Base-by-base conservation (phyloP, 805 yeast genomes). In the Diddensiella caesifluorescens region DNA sequence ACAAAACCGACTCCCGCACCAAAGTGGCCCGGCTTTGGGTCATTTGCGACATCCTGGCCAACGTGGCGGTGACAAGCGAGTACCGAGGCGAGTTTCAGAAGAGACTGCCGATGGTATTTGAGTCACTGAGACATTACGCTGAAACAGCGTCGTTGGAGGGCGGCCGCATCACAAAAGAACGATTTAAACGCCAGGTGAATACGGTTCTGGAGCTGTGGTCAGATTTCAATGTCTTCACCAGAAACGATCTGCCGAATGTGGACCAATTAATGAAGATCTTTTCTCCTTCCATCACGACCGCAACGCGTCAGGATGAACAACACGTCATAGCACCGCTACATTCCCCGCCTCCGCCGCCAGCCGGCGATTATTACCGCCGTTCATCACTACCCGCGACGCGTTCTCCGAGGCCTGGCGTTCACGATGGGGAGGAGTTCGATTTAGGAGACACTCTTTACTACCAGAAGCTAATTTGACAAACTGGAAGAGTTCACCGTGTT, bases 1-100 rank as follows among this genome's bases (percentile, higher is more conserved):
- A 39, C 10, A 23, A n/a, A 15, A 51, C 46, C n/a, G 33, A 41
- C 9, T 27, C 46, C 13, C 41, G 39, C 13, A 4, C 30, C 5
- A 34, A 54, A 5, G 39, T 52, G 19, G 56, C 56, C 13, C 35
- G 60, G 27, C 23, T 55, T 18, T 55, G 46, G 47, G 52, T 49
- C 19, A 44, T 55, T n/a, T 51, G 56, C 21, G 60, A 55, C 36
- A 52, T 55, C 18, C 44, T 55, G 20, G 44, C 46, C 44, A 55
- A 53, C 29, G 38, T 50, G 7, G 38, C 32, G 3, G 37, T 38
- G 1, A 35, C 44, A 10, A 22, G 34, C 21, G 27, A 42, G 25
- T 51, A 51, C 12, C 30, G 34, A 19, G 31, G 16, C 4, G 23
- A 18, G 3, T 47, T 47, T 27, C 35, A 38, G 20, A 22, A 26